Evolutionary conservation across 208 protist genomes (phyloP), one percentile per base, ranked within the genome.

Genomic region (Strigomonas culicis): DNA sequence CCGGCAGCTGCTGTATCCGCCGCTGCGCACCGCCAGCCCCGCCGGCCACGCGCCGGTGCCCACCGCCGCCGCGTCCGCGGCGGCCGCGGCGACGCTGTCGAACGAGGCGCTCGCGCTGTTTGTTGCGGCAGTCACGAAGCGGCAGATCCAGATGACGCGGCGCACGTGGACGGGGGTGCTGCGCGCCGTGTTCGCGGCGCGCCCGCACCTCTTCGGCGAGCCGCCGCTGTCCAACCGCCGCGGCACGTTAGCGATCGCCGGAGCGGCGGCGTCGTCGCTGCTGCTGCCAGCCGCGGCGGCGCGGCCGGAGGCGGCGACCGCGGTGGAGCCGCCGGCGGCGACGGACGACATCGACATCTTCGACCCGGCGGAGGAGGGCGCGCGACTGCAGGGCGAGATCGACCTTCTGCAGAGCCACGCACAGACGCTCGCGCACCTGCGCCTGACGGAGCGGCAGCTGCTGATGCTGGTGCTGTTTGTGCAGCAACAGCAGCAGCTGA

Each of bases 21-120:
- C 49, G 66, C 47, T 63, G 61, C 1, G 36, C 36, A 13, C 8
- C 36, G 36, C 13, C 36, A 13, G 8, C 36, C 13, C 6, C 36
- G 36, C 6, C 8, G 13, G 36, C 36, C 8, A 13, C 36, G 36
- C 8, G 8, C 8, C 36, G 8, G 36, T 41, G 36, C 13, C 36
- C 36, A 6, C 41, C 41, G 46, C 19, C 7, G 39, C 27, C 32
- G 57, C 11, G 15, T 17, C 25, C 25, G 68, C 72, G 44, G 67
- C 63, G 13, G 65, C 66, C 22, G 67, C 66, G 11, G 68, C 64
- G 1, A 74, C 71, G 13, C 59, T 86, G 36, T 67, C 86, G 0
- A 90, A 92, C 65, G 89, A 95, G 68, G 73, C 85, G 22, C 75
- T 95, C 4, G 82, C 92, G 47, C 73, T 77, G 25, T 95, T 95